These are phyloP conservation scores for Diatrype stigma DNA, from an alignment of 2,329 filamentous ascomycete genomes.

Conservation along the genomic window DNA sequence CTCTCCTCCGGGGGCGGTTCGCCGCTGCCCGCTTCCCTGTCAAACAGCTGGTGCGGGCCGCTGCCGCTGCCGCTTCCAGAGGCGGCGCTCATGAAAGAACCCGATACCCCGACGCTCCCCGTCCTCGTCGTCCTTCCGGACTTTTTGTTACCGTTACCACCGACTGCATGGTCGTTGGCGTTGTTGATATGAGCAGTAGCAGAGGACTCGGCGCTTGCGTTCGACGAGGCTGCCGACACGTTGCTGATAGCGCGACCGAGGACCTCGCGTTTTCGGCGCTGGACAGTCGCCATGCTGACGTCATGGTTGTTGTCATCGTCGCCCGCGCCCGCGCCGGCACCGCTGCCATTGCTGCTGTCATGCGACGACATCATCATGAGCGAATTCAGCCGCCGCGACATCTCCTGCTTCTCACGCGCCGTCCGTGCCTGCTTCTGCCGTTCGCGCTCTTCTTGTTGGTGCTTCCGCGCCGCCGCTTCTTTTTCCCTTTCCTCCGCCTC, in stretches of 20 bases:
- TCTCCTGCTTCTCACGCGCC: slow-evolving; percentile 4
- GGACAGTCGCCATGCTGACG: too few relatives aligned
- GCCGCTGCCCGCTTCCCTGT: not conserved
- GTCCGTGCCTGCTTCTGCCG: slow-evolving; percentile 12
- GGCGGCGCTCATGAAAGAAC: slow-evolving; percentile 5
- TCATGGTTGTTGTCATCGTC: slow-evolving; percentile 1
- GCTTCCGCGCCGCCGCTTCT: slow-evolving; percentile 15
- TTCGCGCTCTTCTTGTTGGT: slow-evolving; percentile 10
- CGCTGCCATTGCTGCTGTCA: not conserved
- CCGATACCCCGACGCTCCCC: slow-evolving; percentile 7
- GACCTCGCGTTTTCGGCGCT: slow-evolving; percentile 42
- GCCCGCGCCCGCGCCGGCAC: not conserved
- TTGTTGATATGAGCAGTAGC: not conserved
- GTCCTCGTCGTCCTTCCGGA: slow-evolving; percentile 2
- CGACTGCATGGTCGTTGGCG: too few relatives aligned
- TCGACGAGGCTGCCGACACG: slow-evolving; percentile 45
- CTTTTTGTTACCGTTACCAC: not conserved
- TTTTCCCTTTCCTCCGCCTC: slow-evolving; percentile 8
- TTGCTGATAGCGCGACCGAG: slow-evolving; percentile 58
- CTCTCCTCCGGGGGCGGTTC: slow-evolving; percentile 8
- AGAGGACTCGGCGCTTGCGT: slow-evolving; percentile 39
- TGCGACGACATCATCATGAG: slow-evolving; percentile 16
- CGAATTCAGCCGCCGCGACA: slow-evolving; percentile 23
- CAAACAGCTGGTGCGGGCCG: not conserved
- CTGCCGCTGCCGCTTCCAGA: slow-evolving; percentile 3